phyloP scores from a whole-genome alignment of 352 stramenopile species.

The Pythium chondricola region DNA sequence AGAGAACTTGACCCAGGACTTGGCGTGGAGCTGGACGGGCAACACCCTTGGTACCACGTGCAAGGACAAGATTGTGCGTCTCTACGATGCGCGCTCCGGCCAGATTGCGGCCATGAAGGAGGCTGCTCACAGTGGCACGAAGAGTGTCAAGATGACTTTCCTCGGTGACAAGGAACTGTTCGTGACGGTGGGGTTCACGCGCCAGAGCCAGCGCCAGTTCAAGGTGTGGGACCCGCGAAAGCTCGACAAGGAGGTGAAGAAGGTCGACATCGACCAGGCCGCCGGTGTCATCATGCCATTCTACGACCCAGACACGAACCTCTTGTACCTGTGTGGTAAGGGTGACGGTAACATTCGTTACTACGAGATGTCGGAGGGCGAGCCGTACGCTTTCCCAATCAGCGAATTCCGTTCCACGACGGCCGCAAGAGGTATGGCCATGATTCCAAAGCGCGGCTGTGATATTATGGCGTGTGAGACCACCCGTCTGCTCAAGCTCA shows the following conservation, averaged over 20 bases:
- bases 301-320: constrained; percentile 96
- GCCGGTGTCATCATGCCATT: constrained; percentile 99
- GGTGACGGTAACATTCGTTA: constrained; percentile 99
- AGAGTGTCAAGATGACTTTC: constrained; percentile 97
- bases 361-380: constrained; percentile 97
- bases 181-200: constrained; percentile 96
- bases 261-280: constrained; percentile 96
- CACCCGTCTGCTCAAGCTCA: constrained; percentile 92
- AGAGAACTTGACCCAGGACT: constrained; percentile 94
- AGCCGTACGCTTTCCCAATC: constrained; percentile 90
- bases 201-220: constrained; percentile 92
- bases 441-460: constrained; percentile 97
- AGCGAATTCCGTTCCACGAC: constrained; percentile 95
- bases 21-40: constrained; percentile 97
- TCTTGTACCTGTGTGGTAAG: constrained; percentile 97
- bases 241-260: constrained; percentile 90
- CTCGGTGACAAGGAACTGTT: constrained; percentile 95
- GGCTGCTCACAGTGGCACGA: constrained; percentile 95
- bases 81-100: constrained; percentile 94
- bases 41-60: constrained; percentile 92
- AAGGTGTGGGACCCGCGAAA: constrained; percentile 88
- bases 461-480: constrained; percentile 99
- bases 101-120: constrained; percentile 70
- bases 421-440: constrained; percentile 95
- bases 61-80: constrained; percentile 98